Conservation (phyloP, 352 stramenopile species). For the Globisporangium spinosum region DNA sequence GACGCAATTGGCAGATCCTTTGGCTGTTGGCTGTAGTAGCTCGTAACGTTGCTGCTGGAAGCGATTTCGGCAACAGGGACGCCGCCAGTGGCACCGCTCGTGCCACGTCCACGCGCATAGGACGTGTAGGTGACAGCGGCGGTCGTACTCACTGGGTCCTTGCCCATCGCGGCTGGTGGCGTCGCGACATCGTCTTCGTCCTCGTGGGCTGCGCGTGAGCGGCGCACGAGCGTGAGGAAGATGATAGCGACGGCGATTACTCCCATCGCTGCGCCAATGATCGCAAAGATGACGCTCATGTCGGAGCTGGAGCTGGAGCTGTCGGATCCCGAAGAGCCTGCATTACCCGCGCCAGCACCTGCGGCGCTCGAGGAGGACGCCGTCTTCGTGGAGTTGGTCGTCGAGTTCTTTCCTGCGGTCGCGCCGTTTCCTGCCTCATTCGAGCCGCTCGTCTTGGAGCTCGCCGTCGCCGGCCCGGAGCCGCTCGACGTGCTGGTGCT, state of each 20-base stretch:
- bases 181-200: slow-evolving; percentile 59
- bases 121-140: slow-evolving; percentile 29
- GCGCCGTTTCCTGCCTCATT: neutral
- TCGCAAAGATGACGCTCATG: slow-evolving; percentile 75
- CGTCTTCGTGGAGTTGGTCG: slow-evolving; percentile 1
- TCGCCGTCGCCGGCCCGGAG: slow-evolving; percentile 13
- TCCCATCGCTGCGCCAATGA: slow-evolving; percentile 70
- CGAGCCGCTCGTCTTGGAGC: neutral
- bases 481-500: slow-evolving; percentile 17
- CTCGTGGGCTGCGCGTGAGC: slow-evolving; percentile 51
- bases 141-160: slow-evolving; percentile 35
- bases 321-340: slow-evolving; percentile 7
- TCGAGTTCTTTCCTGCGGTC: slow-evolving; percentile 5
- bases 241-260: slow-evolving; percentile 79
- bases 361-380: slow-evolving; percentile 16
- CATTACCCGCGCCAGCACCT: slow-evolving; percentile 2
- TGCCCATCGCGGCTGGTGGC: slow-evolving; percentile 29
- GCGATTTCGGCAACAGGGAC: slow-evolving; percentile 4
- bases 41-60: slow-evolving; percentile 32
- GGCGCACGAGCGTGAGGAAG: slow-evolving; percentile 72
- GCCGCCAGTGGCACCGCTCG: slow-evolving; percentile 1
- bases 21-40: slow-evolving; percentile 54
- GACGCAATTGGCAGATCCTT: slow-evolving; percentile 39
- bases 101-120: slow-evolving; percentile 26
- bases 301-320: slow-evolving; percentile 41